phyloP scores from a whole-genome alignment of 2,329 filamentous ascomycete species.

The Leptographium radiaticola region DNA sequence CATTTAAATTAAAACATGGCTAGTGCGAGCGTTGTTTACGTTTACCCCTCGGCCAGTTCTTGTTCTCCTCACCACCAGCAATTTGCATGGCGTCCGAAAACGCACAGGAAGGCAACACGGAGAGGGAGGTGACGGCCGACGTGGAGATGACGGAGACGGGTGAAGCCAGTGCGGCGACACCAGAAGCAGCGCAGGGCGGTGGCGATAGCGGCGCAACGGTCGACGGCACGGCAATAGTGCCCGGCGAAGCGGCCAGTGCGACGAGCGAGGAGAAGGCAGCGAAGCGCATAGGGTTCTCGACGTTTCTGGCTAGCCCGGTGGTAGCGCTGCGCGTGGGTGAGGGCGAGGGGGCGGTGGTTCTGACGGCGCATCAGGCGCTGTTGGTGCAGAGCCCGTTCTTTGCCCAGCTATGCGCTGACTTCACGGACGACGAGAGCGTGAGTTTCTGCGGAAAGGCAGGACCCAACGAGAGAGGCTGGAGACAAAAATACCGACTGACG shows the following conservation, averaged over 20 bases:
- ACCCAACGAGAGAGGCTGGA: neutral
- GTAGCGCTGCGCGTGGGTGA: constrained; percentile 54
- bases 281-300: constrained; percentile 33
- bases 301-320: constrained; percentile 55
- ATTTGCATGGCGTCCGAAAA: neutral
- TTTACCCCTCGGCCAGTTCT: too few relatives aligned
- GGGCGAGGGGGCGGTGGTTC: constrained; percentile 32
- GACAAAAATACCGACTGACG: neutral
- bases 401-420: constrained; percentile 44
- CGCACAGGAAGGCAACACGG: neutral
- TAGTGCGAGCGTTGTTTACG: too few relatives aligned
- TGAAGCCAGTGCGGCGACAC: neutral
- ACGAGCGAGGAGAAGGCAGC: neutral
- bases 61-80: too few relatives aligned
- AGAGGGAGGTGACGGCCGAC: neutral
- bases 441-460: neutral
- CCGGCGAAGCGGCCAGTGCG: neutral
- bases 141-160: neutral
- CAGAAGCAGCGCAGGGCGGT: neutral
- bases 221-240: neutral
- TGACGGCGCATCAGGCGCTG: constrained; percentile 71
- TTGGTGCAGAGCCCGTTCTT: constrained; percentile 66
- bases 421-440: constrained; percentile 48
- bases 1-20: too few relatives aligned
- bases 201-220: too few relatives aligned